Conservation (phyloP, 306 rosid species). For the Malus orientalis region DNA sequence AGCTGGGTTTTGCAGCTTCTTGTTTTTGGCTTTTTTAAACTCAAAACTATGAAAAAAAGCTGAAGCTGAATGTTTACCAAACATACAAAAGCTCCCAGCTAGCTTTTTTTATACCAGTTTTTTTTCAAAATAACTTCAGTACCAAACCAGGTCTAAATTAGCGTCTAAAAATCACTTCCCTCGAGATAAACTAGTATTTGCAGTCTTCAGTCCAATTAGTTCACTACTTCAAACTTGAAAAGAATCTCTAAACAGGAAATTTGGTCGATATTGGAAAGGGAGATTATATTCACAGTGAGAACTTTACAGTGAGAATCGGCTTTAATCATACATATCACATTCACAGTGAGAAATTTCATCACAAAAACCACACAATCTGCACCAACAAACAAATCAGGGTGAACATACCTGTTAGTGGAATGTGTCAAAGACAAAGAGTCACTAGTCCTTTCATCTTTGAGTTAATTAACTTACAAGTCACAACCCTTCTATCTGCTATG, state of each 20-base stretch:
- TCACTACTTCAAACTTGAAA: neutral
- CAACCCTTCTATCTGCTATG: constrained; percentile 6
- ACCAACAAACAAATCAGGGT: constrained; percentile 17
- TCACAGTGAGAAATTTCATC: constrained; percentile 26
- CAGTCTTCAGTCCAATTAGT: neutral
- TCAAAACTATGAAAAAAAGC: no score
- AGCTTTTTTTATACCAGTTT: no score
- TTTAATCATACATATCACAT: constrained; percentile 26
- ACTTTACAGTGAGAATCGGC: neutral
- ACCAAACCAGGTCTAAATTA: no score
- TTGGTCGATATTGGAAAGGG: neutral
- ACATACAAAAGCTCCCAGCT: no score
- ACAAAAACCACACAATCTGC: constrained; percentile 23
- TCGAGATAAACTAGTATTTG: neutral
- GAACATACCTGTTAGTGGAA: constrained; percentile 19
- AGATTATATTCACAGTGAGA: no score
- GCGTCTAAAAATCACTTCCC: no score
- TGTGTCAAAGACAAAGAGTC: constrained; percentile 6
- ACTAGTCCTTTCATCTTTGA: neutral
- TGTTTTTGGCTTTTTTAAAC: no score
- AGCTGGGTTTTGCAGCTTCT: no score
- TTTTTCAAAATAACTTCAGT: no score
- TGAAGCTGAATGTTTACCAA: no score
- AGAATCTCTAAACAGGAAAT: neutral
- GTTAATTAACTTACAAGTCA: neutral